Evolutionary conservation across 208 protist species (phyloP), one percentile per base, ranked within the genome.

Genomic region (Crithidia thermophila): DNA sequence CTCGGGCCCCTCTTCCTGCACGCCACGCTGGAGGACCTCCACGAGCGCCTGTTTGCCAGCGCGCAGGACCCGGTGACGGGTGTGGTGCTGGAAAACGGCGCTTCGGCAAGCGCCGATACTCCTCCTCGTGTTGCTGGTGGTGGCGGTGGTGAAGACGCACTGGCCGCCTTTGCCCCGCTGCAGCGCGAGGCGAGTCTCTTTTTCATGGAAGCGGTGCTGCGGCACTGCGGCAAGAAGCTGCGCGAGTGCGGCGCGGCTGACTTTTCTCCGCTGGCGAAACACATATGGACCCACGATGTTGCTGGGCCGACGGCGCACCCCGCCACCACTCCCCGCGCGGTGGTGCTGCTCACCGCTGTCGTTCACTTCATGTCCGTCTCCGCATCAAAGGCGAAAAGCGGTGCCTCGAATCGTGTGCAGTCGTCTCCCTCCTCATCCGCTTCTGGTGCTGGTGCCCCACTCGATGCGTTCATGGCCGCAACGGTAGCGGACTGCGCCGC

Each of bases 141-240:
- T 3, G 45, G 7, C 4, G 23, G 6, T 16, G 52, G 27, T 16
- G 10, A 20, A 14, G 46, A 49, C 1, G 30, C 47, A 10, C 5
- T 27, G 4, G 31, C 37, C 40, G n/a, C 46, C 10, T 20, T 36
- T 11, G n/a, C 18, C 18, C 52, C 55, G 45, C 72, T 77, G 46
- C 56, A 73, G 36, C 72, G 83, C 4, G 87, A 93, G 67, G 75
- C 75, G 30, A 60, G 57, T 3, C 66, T 93, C 16, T 87, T 93
- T 52, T 63, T 84, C 16, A 68, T 90, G 51, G 76, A 87, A 27
- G 33, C 31, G 47, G 70, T 77, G 5, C 42, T 93, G 23, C 63
- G 57, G 18, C 59, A 66, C 47, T 78, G 67, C 56, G 23, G 63
- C 36, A 49, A 36, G 11, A 43, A 70, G 37, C 46, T 82, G 47